Evolutionary conservation across 2,329 filamentous ascomycete species (phyloP), one percentile per base, ranked within the genome.

Genomic region (Arthrobotrys pseudoclavata): DNA sequence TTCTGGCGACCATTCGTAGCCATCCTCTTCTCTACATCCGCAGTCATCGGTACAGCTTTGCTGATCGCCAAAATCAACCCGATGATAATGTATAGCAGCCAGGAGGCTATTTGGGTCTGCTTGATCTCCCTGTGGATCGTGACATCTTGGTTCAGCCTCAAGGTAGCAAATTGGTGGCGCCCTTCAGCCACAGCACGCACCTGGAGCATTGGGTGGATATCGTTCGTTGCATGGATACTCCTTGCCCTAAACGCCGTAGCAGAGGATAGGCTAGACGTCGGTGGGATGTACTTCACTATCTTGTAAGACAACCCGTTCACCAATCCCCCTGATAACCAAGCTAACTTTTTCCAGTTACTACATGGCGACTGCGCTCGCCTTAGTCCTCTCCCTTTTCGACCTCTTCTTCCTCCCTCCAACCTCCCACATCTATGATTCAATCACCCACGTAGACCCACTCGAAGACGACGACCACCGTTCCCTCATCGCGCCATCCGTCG

Each of bases 71-170:
- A 96, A 83, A 85, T 95, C 82, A 98, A 98, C 82, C 94, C 95
- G 0, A 88, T 93, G 81, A 93, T 98, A 81, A 86, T 96, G n/a
- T 96, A 97, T 85, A 94, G 93, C 84, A 96, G 92, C 81, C 88
- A 90, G 57, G 98, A 96, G 83, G 87, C 92, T 4, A 91, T 97
- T 82, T 97, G 94, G 93, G 89, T 89, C 29, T 96, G 96, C 91
- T 92, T 94, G 85, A 82, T 95, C 0, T 92, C 92, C 0, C 86
- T 93, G 0, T 97, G 94, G 86, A 89, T 96, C 82, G 90, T 91
- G 75, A 83, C 91, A 20, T 90, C 93, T 53, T 98, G 95, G 95
- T 91, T 93, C 79, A 86, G 96, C 40, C 90, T 93, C 81, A 89
- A 91, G 18, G 90, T 92, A 1, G 92, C 93, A 15, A 91, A 94